These are phyloP conservation scores for Solanum habrochaites DNA, from an alignment of 257 asterid species.

Conservation along the genomic window DNA sequence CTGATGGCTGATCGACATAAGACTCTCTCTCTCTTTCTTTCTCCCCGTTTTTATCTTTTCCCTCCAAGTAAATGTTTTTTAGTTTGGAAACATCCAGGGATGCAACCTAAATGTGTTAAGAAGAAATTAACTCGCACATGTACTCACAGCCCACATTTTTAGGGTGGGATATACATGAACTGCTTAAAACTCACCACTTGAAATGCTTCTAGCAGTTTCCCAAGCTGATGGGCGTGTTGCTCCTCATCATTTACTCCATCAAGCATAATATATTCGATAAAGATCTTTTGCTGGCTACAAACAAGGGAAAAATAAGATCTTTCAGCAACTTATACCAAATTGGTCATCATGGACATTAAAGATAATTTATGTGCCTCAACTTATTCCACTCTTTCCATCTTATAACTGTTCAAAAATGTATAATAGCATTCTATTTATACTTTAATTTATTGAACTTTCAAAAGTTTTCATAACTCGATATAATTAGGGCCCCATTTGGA, in stretches of 20 bases:
- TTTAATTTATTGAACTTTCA: background rate
- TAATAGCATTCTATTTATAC: background rate
- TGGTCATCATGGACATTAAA: background rate
- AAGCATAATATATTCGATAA: slow-evolving; percentile 97
- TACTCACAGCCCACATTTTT: background rate
- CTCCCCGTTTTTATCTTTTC: background rate
- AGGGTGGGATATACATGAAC: background rate
- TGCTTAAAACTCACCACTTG: slow-evolving; percentile 47
- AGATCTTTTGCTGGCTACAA: slow-evolving; percentile 81
- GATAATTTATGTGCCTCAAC: background rate
- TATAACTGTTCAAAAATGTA: background rate
- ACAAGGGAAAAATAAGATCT: slow-evolving; percentile 18
- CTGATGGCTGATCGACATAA: background rate
- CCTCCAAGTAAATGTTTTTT: background rate
- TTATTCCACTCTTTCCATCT: background rate
- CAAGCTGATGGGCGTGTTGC: slow-evolving; percentile 92
- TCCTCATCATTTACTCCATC: slow-evolving; percentile 85
- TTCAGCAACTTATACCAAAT: slow-evolving; percentile 2
- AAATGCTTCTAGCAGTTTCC: slow-evolving; percentile 57
- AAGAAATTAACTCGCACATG: background rate
- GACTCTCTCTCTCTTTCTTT: background rate
- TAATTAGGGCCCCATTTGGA: background rate
- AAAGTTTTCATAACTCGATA: background rate
- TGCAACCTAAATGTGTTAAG: background rate
- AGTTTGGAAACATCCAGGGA: background rate